These are phyloP conservation scores for Malus hybrid DNA, from an alignment of 331 rosid genomes.

Conservation along the genomic window DNA sequence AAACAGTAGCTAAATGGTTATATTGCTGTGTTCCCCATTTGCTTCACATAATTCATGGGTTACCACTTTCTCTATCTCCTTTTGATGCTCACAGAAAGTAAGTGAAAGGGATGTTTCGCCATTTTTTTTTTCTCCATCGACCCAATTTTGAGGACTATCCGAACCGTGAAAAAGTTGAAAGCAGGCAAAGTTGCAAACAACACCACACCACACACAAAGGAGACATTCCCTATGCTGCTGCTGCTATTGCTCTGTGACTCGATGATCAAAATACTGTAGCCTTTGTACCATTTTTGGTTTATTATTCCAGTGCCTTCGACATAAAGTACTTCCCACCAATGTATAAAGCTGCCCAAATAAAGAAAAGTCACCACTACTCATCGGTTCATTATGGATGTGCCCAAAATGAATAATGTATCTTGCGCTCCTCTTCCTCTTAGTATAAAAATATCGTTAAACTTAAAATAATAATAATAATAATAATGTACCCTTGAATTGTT, in stretches of 20 bases:
- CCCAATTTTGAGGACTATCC: constrained; percentile 17
- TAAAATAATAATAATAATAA: too few relatives aligned
- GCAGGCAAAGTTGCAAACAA: neutral
- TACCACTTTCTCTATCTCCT: neutral
- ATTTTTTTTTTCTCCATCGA: constrained; percentile 1
- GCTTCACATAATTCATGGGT: constrained; percentile 21
- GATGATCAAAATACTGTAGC: too few relatives aligned
- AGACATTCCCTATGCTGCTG: constrained; percentile 19
- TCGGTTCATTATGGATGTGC: neutral
- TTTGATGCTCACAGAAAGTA: constrained; percentile 31
- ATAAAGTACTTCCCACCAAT: too few relatives aligned
- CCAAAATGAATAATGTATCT: neutral
- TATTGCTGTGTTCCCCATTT: constrained; percentile 27
- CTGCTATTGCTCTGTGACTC: neutral
- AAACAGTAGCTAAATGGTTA: neutral
- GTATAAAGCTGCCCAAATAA: neutral
- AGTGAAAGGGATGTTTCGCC: constrained; percentile 40
- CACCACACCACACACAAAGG: neutral
- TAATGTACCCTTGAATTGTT: too few relatives aligned
- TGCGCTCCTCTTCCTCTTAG: too few relatives aligned
- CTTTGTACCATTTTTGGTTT: too few relatives aligned
- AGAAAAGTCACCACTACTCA: neutral
- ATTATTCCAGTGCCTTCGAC: too few relatives aligned
- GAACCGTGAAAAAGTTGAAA: neutral
- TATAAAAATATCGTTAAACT: too few relatives aligned